A percentile compares a stretch with the other conserved stretches of the same genome.
phyloP scores from a whole-genome alignment of 2,329 filamentous ascomycete species.

The Oidium heveae region DNA sequence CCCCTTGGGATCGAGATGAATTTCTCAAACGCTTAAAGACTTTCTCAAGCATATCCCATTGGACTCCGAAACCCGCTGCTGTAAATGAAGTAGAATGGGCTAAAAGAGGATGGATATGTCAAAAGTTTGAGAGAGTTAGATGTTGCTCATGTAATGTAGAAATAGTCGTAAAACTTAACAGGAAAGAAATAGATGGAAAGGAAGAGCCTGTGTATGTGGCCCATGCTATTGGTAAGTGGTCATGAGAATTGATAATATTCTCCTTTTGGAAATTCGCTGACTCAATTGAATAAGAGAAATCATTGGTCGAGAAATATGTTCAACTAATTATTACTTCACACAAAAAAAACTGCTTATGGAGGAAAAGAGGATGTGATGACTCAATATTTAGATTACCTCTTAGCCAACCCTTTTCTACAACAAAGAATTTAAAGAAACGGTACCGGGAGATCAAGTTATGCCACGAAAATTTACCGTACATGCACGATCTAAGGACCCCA shows the following conservation, averaged over 20 bases:
- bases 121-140: constrained; percentile 56
- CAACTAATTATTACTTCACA: constrained; percentile 53
- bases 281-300: constrained; percentile 23
- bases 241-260: background rate
- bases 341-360: constrained; percentile 64
- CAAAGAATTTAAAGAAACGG: constrained; percentile 32
- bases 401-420: constrained; percentile 30
- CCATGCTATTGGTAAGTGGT: constrained; percentile 29
- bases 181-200: constrained; percentile 29
- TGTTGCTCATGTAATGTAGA: constrained; percentile 72
- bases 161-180: constrained; percentile 54
- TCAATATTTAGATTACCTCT: constrained; percentile 35
- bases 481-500: constrained; percentile 31
- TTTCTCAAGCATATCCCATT: constrained; percentile 75
- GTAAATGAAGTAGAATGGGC: constrained; percentile 89
- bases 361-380: constrained; percentile 62
- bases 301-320: constrained; percentile 51
- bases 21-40: constrained; percentile 63
- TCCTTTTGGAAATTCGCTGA: background rate
- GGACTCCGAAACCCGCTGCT: constrained; percentile 72
- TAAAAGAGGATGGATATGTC: constrained; percentile 74
- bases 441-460: constrained; percentile 36
- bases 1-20: constrained; percentile 60
- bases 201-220: constrained; percentile 27
- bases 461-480: constrained; percentile 31